Evolutionary conservation across 768 basidiomycete genomes (phyloP).

Genomic region (Kwoniella pini): DNA sequence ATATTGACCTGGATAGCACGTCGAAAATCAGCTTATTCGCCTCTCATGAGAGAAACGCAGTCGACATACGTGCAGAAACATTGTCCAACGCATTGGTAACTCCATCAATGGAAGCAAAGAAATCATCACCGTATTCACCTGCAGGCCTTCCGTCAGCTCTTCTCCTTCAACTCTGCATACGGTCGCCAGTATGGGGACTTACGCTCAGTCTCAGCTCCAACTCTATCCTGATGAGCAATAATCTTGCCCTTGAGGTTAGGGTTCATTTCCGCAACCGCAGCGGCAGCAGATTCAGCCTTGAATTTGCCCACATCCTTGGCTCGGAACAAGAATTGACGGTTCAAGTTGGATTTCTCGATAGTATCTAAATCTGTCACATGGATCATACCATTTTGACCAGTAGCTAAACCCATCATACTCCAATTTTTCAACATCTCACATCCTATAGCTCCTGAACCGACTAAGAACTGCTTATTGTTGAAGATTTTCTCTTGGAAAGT

Average conservation of each 20-base stretch:
- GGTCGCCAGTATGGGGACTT: constrained; percentile 55
- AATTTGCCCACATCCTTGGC: constrained; percentile 94
- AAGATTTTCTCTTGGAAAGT: constrained; percentile 87
- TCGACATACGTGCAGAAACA: constrained; percentile 79
- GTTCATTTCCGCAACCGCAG: constrained; percentile 94
- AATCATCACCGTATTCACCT: constrained; percentile 85
- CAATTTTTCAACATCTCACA: constrained; percentile 99
- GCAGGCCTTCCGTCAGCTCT: too few relatives aligned
- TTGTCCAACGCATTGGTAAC: constrained; percentile 99
- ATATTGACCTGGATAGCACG: constrained; percentile 68
- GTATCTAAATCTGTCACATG: constrained; percentile 97
- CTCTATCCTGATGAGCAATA: constrained; percentile 82
- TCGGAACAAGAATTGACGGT: constrained; percentile 96
- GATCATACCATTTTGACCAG: constrained; percentile 71
- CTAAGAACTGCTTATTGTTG: constrained; percentile 89
- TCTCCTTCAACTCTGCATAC: too few relatives aligned
- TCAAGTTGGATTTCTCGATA: constrained; percentile 98
- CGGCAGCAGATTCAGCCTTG: constrained; percentile 90
- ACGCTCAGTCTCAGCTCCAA: constrained; percentile 92
- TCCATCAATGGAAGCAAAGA: constrained; percentile 84
- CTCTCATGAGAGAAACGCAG: constrained; percentile 55
- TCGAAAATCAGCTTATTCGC: background rate
- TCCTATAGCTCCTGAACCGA: constrained; percentile 98
- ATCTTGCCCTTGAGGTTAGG: constrained; percentile 84
- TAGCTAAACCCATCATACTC: constrained; percentile 95